Base-by-base conservation (phyloP, 2,329 filamentous ascomycete species). In the Simplicillium sp. region DNA sequence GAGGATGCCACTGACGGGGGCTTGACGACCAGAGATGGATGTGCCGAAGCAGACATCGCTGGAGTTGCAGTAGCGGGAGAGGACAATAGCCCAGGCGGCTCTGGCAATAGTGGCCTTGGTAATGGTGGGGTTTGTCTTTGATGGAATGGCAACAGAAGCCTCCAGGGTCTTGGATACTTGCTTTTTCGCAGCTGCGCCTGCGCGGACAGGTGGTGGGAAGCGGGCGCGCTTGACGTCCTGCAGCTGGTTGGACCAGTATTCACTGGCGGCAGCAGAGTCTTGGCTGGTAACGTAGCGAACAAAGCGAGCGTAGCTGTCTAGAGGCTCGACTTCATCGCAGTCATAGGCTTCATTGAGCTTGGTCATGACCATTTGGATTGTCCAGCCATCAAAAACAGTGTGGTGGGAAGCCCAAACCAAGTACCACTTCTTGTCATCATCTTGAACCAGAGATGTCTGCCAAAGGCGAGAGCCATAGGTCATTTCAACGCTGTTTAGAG, bases 191-290 rank as follows among this genome's bases (percentile, higher is more conserved):
- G 20, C 20, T 25, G 20, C 20, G 20, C 20, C 20, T 25, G 20
- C 20, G 15, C 13, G 31, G 13, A 33, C 31, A 33, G 31, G 31
- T 7, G 40, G 17, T 15, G 41, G 33, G 37, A 48, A 45, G 3
- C 38, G 29, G 2, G 44, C 41, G 4, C 15, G 36, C 7, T 36
- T 34, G 17, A 37, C 39, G 12, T 35, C 43, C 7, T 32, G 16
- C 5, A 44, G 37, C 20, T 44, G 43, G 7, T 42, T 14, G 11
- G 37, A 31, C 46, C 46, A 48, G 20, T 40, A 48, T 15, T 38
- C 13, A 11, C n/a, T 29, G 13, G 39, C 38, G 4, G 38, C 34
- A 5, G 20, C 38, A 12, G 13, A 3, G 13, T 39, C 33, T 11
- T 20, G 28, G 3, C 25, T 9, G 35, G 38, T 37, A 11, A 11